Evolutionary conservation across 2,329 filamentous ascomycete species (phyloP), one percentile per base, ranked within the genome.

Genomic region (Hypoxylon sp.): DNA sequence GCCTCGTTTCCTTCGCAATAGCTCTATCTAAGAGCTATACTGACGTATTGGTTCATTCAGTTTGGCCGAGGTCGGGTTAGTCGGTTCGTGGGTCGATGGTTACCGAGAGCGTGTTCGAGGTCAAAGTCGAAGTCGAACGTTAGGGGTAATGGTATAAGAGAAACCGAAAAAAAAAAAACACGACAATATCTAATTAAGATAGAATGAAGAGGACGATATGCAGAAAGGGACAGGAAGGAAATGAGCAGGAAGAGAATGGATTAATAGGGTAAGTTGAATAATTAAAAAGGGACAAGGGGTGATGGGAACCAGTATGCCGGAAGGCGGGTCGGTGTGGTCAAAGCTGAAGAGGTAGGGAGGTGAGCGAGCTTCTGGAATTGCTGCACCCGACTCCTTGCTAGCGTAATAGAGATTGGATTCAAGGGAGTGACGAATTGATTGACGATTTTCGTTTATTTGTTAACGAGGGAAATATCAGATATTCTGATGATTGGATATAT

Each of bases 11-110:
- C 62, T 55, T 44, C 52, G n/a, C 45, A 43, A 36, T 58, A 67
- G 72, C 72, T 73, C 71, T 71, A 59, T 63, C 44, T 41, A 58
- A 73, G 73, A 74, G 72, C 72, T 66, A 62, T 60, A 43, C 51
- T 60, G 57, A 41, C 57, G 63, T 68, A 63, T 55, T 60, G 62
- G 66, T 60, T 65, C 72, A 75, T 75, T 67, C 71, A 74, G 59
- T 42, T 63, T 32, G 55, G 40, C 48, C 47, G 12, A 55, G 36
- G 32, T 46, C 31, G 51, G 49, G 17, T 34, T 26, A 29, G 34
- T 31, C 37, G 48, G 27, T 25, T 25, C 6, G 9, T 25, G 42
- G 32, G 36, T 46, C 47, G 41, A 20, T 19, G 57, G 62, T 61
- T 60, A 52, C n/a, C 48, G 52, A 47, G 38, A 36, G 38, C 53